Conservation (phyloP, 148 eudicot species). For the Camellia lanceoleosa region DNA sequence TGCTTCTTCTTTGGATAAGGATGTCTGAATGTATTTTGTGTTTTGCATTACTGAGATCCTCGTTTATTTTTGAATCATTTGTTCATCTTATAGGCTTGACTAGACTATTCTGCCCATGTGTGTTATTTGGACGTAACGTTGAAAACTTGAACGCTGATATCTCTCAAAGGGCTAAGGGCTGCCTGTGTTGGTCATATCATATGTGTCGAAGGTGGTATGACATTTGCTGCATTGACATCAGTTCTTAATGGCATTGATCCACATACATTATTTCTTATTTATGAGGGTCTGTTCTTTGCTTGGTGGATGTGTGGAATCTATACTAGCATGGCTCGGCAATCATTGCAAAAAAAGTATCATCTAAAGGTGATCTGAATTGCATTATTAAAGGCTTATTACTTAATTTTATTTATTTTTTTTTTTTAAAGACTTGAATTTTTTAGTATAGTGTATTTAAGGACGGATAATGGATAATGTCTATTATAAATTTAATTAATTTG, state of each 20-base stretch:
- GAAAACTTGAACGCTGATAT: slow-evolving; percentile 49
- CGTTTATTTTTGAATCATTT: slow-evolving; percentile 5
- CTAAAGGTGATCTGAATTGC: slow-evolving; percentile 41
- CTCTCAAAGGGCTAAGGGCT: slow-evolving; percentile 34
- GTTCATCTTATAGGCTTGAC: slow-evolving; percentile 45
- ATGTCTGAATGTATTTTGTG: neutral
- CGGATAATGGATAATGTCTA: too few species aligned
- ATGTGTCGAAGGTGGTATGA: slow-evolving; percentile 72
- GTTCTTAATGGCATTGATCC: slow-evolving; percentile 59
- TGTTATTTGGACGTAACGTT: slow-evolving; percentile 66
- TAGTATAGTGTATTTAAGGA: too few species aligned
- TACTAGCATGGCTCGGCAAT: slow-evolving; percentile 61
- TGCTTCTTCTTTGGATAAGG: neutral
- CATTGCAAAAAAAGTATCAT: slow-evolving; percentile 72
- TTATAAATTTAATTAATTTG: too few species aligned
- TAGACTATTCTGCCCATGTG: slow-evolving; percentile 77
- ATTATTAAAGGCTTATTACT: neutral
- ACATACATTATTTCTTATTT: slow-evolving; percentile 49
- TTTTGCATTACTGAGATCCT: slow-evolving; percentile 1
- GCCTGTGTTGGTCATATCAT: slow-evolving; percentile 67
- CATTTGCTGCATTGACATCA: slow-evolving; percentile 49
- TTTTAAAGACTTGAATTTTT: too few species aligned
- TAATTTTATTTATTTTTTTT: too few species aligned
- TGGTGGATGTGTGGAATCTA: slow-evolving; percentile 94
- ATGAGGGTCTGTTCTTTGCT: slow-evolving; percentile 66